Conservation (phyloP, 768 basidiomycete species). For the Zangia roseola region DNA sequence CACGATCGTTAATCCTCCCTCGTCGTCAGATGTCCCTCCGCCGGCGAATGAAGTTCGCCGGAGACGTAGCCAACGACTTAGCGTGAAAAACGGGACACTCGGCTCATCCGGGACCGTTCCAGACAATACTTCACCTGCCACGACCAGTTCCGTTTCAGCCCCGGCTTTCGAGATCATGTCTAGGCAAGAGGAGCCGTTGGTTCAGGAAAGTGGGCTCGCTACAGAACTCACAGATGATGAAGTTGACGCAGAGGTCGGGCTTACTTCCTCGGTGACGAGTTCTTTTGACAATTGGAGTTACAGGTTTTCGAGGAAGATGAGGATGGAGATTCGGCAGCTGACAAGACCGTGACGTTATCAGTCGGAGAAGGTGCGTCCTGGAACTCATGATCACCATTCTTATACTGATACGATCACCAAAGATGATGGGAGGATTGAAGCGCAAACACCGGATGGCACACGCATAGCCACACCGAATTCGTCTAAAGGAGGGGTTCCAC, state of each 20-base stretch:
- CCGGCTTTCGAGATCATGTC: constrained; percentile 28
- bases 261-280: not conserved
- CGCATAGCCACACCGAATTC: constrained; percentile 86
- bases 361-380: constrained; percentile 67
- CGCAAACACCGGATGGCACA: constrained; percentile 96
- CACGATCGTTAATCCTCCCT: constrained; percentile 28
- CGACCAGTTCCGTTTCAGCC: constrained; percentile 27
- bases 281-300: constrained; percentile 12
- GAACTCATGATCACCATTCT: not conserved
- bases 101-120: constrained; percentile 14
- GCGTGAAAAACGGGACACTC: constrained; percentile 54
- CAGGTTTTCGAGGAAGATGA: constrained; percentile 86
- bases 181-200: constrained; percentile 47
- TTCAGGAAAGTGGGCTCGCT: constrained; percentile 61
- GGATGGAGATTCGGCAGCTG: constrained; percentile 68
- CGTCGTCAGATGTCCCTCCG: constrained; percentile 36
- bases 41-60: constrained; percentile 48
- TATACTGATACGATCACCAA: constrained; percentile 8
- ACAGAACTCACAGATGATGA: constrained; percentile 85
- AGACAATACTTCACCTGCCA: constrained; percentile 12
- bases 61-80: constrained; percentile 81
- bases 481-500: constrained; percentile 42
- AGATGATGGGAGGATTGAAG: constrained; percentile 94
- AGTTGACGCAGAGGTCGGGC: constrained; percentile 67
- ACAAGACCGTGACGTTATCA: constrained; percentile 85